Evolutionary conservation across 2,329 filamentous ascomycete genomes (phyloP), one percentile per base, ranked within the genome.

Genomic region (Talaromyces marneffei): DNA sequence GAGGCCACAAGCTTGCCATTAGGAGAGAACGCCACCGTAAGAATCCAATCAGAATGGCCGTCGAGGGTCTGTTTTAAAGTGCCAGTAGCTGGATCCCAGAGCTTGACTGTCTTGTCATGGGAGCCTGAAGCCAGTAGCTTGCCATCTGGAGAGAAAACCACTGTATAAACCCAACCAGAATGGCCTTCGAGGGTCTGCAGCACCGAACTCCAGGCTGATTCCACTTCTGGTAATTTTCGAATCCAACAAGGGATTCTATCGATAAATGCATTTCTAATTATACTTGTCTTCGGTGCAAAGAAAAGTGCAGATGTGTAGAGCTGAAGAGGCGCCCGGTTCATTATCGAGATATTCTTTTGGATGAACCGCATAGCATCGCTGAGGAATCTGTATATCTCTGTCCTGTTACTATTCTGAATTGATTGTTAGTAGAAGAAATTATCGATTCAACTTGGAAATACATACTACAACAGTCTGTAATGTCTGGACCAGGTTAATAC

Each of bases 11-110:
- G n/a, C n/a, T 44, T 46, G 16, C 50, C 39, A 27, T 61, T 50
- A 2, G 52, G 52, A 6, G 59, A 61, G 40, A 61, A 61, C 23
- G 40, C 20, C 16, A 61, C 59, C 18, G 59, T 25, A 7, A 20
- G 10, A 46, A 61, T 37, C 23, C 9, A 35, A 20, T 18, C 18
- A 42, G 37, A 57, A 46, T 57, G 37, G 37, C 55, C 55, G 31
- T 27, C 25, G 5, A 57, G 35, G 2, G 55, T 57, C 33, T 57
- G 52, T 14, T n/a, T n/a, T n/a, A n/a, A n/a, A n/a, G n/a, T n/a
- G n/a, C n/a, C n/a, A n/a, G n/a, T n/a, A n/a, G n/a, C n/a, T n/a
- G n/a, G n/a, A n/a, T n/a, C n/a, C n/a, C n/a, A n/a, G n/a, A n/a
- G n/a, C n/a, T n/a, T n/a, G n/a, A n/a, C n/a, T n/a, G n/a, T n/a